phyloP scores from a whole-genome alignment of 2,329 filamentous ascomycete species.

The Cephalotrichum gorgonifer region DNA sequence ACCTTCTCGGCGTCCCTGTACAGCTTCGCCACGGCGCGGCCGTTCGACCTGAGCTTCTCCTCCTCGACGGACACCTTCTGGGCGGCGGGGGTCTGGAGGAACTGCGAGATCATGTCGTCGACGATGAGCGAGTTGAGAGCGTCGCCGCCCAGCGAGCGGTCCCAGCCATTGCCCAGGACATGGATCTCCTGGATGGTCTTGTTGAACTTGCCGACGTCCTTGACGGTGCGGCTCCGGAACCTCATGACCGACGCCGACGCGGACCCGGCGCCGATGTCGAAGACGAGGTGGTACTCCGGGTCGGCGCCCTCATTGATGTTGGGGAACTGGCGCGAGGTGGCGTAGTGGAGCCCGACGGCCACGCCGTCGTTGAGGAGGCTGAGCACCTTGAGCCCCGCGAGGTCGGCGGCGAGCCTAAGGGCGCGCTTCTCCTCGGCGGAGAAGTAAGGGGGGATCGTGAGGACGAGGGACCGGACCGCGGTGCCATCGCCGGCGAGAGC shows the following conservation, averaged over 20 bases:
- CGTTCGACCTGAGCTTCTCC: constrained; percentile 60
- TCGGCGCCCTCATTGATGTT: constrained; percentile 72
- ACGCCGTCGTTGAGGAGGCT: constrained; percentile 80
- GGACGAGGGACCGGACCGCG: constrained; percentile 68
- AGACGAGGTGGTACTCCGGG: constrained; percentile 86
- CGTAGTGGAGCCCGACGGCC: constrained; percentile 91
- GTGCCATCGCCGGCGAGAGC: constrained; percentile 65
- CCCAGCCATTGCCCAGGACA: constrained; percentile 79
- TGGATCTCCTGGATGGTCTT: constrained; percentile 96
- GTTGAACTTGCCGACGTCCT: constrained; percentile 87
- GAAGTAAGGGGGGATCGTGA: constrained; percentile 86
- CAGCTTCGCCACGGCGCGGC: constrained; percentile 80
- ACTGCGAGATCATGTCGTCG: constrained; percentile 76
- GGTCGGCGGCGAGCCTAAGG: constrained; percentile 69
- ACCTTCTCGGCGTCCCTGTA: constrained; percentile 83
- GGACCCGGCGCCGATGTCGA: constrained; percentile 95
- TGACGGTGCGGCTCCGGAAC: constrained; percentile 81
- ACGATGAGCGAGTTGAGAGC: constrained; percentile 79
- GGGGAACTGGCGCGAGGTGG: constrained; percentile 81
- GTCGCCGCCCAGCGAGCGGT: constrained; percentile 82
- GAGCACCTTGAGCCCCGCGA: constrained; percentile 81
- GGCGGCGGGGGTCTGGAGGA: constrained; percentile 59
- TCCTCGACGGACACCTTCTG: constrained; percentile 53
- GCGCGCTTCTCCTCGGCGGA: constrained; percentile 84
- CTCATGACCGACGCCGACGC: constrained; percentile 81